Evolutionary conservation across 441 rosid genomes (phyloP).

Genomic region (Brassica hybrid): DNA sequence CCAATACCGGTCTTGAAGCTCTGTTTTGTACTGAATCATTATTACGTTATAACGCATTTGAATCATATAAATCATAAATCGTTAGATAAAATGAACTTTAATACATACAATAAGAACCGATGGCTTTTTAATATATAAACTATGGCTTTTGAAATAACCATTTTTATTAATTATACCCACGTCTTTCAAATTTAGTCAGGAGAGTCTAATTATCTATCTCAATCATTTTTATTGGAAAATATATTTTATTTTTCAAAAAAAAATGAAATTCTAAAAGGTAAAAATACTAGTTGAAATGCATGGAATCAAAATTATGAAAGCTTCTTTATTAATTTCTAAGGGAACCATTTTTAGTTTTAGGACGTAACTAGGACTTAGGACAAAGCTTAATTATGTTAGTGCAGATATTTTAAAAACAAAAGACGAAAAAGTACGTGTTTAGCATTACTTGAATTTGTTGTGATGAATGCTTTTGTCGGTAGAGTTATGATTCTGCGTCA

Average conservation of each 20-base stretch:
- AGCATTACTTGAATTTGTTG: constrained; percentile 50
- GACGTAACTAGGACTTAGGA: background rate
- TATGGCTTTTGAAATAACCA: constrained; percentile 3
- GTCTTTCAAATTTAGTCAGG: background rate
- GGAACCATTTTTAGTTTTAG: background rate
- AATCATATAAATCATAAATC: background rate
- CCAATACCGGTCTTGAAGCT: background rate
- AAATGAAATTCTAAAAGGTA: too few relatives aligned
- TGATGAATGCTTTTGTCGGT: constrained; percentile 29
- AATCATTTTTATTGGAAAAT: background rate
- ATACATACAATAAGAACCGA: background rate
- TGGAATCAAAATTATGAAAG: background rate
- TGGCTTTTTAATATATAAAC: background rate
- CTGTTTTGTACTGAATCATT: background rate
- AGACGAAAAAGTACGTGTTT: background rate
- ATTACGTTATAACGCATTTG: background rate
- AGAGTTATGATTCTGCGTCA: constrained; percentile 1
- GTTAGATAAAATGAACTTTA: background rate
- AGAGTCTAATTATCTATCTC: background rate
- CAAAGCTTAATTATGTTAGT: background rate
- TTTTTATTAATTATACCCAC: background rate
- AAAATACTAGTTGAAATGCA: background rate
- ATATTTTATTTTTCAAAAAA: background rate
- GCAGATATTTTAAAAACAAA: background rate
- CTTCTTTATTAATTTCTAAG: background rate